Evolutionary conservation across 225 moss, liverwort and hornwort species (phyloP), one percentile per base, ranked within the genome.

Genomic region (Neckera pumila): DNA sequence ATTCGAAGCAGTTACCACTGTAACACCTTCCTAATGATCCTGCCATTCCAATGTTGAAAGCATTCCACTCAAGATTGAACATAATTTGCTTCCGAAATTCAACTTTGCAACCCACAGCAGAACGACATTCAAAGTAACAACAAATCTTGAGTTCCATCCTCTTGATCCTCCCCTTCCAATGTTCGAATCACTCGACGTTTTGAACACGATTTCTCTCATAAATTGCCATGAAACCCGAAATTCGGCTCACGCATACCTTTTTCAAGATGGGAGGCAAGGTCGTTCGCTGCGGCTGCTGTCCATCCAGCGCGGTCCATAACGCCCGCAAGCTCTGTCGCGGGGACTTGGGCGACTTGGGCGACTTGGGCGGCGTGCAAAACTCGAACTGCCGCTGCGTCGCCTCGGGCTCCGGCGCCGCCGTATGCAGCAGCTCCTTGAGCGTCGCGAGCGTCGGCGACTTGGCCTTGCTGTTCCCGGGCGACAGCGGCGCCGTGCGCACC

Each of bases 391-490:
- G 87, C 28, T 33, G 21, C 33, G 45, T 43, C 10, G 84, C 5
- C 67, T 83, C 89, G 7, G 89, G 33, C 33, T 87, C 87, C 12
- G 64, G 86, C 67, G 63, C 42, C 53, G 91, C 76, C 15, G 73
- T 87, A 23, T 91, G 91, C 6, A 92, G 85, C 30, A 90, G 89
- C 87, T 92, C 92, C 87, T 93, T 93, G 14, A 93, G 72, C 47
- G 93, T 91, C 74, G 86, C 84, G 8, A 80, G 84, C 17, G 91
- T 54, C 2, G 92, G 86, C 25, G 89, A 89, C 72, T 72, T 82
- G 42, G 82, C 26, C 7, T 51, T 72, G 8, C 6, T 67, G 13
- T 36, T 28, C 25, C 36, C 65, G 11, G 65, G 79, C 43, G 89
- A 85, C 31, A 69, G 56, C 63, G 27, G 14, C 61, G 87, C 56